These are phyloP conservation scores for Chloranthus sessilifolius DNA, from an alignment of 164 flowering plant species.

Conservation along the genomic window DNA sequence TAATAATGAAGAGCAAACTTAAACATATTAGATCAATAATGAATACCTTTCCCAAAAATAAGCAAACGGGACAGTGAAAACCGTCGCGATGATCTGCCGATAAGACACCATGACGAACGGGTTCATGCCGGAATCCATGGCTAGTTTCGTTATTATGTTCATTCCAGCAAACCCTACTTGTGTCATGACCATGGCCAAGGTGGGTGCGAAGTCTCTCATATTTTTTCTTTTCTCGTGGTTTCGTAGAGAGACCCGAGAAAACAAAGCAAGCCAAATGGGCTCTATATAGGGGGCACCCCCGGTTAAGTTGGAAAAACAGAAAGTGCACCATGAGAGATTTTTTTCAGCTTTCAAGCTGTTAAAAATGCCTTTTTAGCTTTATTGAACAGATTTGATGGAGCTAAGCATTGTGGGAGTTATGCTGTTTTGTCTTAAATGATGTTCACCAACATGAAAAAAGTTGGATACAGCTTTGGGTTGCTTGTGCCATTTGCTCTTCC, in stretches of 20 bases:
- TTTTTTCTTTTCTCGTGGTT: constrained; percentile 7
- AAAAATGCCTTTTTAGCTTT: no score
- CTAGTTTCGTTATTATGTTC: constrained; percentile 55
- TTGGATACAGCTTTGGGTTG: no score
- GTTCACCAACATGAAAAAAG: no score
- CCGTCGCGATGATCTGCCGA: constrained; percentile 57
- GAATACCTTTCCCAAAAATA: constrained; percentile 60
- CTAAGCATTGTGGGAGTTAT: no score
- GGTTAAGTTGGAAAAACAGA: no score
- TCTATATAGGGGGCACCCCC: constrained; percentile 1
- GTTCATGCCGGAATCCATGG: constrained; percentile 68
- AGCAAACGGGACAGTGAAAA: constrained; percentile 52
- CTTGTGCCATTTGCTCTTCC: no score
- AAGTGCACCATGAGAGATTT: no score
- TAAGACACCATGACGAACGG: constrained; percentile 65
- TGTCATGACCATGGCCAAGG: constrained; percentile 52
- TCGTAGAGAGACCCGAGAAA: background rate
- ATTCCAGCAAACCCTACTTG: constrained; percentile 64
- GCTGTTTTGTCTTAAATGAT: no score
- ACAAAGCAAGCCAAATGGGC: background rate
- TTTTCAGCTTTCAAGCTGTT: no score
- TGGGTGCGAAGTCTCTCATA: constrained; percentile 33
- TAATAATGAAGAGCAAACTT: no score
- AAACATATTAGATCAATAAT: no score
- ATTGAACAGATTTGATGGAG: no score